A percentile compares a stretch with the other conserved stretches of the same genome.
These are phyloP conservation scores for Agapanthus africanus DNA, from an alignment of 106 monocot genomes.

Conservation along the genomic window DNA sequence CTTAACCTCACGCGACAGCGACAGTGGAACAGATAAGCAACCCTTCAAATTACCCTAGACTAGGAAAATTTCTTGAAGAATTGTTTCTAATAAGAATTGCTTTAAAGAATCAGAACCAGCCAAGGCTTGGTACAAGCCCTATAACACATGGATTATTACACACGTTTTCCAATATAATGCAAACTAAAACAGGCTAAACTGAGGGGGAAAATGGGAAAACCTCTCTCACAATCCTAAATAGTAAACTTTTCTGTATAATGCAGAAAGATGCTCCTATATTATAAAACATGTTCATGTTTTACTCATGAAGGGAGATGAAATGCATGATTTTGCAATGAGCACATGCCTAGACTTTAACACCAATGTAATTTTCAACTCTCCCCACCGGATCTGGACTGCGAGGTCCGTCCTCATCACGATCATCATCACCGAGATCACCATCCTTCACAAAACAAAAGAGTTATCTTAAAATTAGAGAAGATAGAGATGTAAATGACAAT, in stretches of 20 bases:
- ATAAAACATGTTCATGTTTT: background rate
- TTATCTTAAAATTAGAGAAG: background rate
- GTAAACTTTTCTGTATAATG: background rate
- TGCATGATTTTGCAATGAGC: background rate
- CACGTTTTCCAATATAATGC: background rate
- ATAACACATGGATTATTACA: too few relatives aligned
- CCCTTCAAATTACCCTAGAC: too few relatives aligned
- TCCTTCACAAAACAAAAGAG: constrained; percentile 43
- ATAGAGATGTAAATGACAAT: too few relatives aligned
- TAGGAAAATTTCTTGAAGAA: background rate
- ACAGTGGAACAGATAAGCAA: too few relatives aligned
- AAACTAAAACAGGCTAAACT: background rate
- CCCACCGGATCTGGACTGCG: constrained; percentile 79
- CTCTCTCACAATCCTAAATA: background rate
- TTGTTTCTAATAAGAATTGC: background rate
- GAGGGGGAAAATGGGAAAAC: background rate
- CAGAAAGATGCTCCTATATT: background rate
- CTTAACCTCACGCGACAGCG: background rate
- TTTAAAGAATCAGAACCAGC: background rate
- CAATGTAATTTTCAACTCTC: constrained; percentile 94
- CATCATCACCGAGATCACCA: constrained; percentile 76
- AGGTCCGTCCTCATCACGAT: constrained; percentile 72
- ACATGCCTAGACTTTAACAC: constrained; percentile 95
- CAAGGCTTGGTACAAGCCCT: background rate
- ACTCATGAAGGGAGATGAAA: background rate